Evolutionary conservation across 73 alveolate species (phyloP), one percentile per base, ranked within the genome.

Genomic region (Effrenium voratum): DNA sequence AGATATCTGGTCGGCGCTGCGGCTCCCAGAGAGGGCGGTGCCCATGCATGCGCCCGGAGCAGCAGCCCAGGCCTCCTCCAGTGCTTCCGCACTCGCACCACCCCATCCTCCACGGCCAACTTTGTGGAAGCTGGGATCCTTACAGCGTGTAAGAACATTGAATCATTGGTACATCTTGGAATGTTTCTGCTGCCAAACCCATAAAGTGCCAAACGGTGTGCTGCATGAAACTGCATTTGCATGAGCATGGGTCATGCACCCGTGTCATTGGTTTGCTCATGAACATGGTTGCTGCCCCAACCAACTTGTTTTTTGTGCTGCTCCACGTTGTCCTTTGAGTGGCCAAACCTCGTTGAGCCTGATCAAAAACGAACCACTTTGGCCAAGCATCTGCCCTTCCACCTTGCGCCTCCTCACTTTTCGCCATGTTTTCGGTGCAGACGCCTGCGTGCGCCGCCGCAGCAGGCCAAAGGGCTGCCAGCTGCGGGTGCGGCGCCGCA

Each of bases 61-160:
- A 90, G 72, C 15, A 90, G 34, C 1, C 87, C 96, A 13, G 96
- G 96, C 41, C 96, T 73, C 52, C 96, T 43, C 96, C 96, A 90
- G 32, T 90, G 96, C 46, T 90, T 90, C 28, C 96, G 41, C 75
- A 90, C 96, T 3, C 96, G 70, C 32, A 90, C 87, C 1, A 30
- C 40, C 47, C 16, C 40, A 5, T 5, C 24, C 30, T 40, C 81
- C 0, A 45, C 66, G 0, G 66, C 34, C 32, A 30, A 57, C 5
- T 66, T 49, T 32, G 36, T 3, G n/a, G 63, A 85, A 2, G 87
- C 43, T 3, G 96, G 87, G 52, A 90, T 45, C 28, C 45, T 43
- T n/a, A n/a, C n/a, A n/a, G n/a, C n/a, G n/a, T n/a, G n/a, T n/a
- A n/a, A n/a, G n/a, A n/a, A n/a, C n/a, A n/a, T n/a, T n/a, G n/a